Base-by-base conservation (phyloP, 176 grass and related monocot species). In the Rhynchospora breviuscula region DNA sequence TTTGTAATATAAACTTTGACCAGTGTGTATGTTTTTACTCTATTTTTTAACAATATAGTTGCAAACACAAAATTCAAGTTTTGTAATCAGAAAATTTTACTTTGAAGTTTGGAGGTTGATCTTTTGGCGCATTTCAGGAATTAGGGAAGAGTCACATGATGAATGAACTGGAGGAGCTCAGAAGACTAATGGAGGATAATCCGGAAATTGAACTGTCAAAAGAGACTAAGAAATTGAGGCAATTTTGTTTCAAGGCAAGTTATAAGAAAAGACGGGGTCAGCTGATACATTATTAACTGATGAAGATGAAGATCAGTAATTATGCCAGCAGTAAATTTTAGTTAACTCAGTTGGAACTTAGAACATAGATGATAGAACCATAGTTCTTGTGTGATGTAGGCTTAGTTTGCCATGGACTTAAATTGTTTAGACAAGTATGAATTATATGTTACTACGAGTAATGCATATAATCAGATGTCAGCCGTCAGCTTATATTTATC, bases 181-280 rank as follows among this genome's bases (percentile, higher is more conserved):
- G 82, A 63, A 81, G 64, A 45, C 8, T 84, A 4, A 95, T 98
- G 89, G 95, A 95, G 84, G 83, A 93, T 48, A 67, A 93, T 45
- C 95, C 95, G 3, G 88, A 86, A 5, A 89, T 95, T 11, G 64
- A 93, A 69, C 80, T 98, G 3, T 89, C 89, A 0, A 92, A 95
- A 17, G 52, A 88, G 31, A 93, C 92, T 0, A 98, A 98, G 86
- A 98, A 88, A 84, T 82, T 93, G 57, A 81, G 95, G 40, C 95
- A 98, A 79, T 91, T 92, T 0, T 98, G 89, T 88, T 98, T 98
- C 84, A 98, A 97, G 66, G 91, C 91, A 11, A 91, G 56, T 19
- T 97, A 97, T 81, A 97, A 93, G 87, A 89, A 83, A 85, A 71
- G 92, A 85, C 88, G 86, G 85, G 81, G 69, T 12, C 70, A 84